phyloP scores from a whole-genome alignment of 129 eudicot genomes.

The Centaurea solstitialis region DNA sequence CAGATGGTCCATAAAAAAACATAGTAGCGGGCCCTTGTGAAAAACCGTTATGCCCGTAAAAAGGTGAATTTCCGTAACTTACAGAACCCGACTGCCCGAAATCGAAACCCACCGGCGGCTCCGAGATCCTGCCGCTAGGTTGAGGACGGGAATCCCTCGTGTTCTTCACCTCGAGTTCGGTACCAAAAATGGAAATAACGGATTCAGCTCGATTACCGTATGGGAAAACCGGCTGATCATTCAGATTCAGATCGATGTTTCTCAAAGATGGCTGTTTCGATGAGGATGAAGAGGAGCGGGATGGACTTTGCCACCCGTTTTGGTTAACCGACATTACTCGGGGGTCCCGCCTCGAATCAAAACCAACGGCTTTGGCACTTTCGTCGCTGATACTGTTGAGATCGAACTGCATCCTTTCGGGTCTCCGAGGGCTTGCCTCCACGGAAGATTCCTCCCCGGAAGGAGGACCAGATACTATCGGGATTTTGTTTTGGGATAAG shows the following conservation, averaged over 20 bases:
- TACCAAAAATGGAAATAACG: constrained; percentile 67
- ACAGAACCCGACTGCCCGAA: constrained; percentile 33
- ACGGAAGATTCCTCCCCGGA: constrained; percentile 59
- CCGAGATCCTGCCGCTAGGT: constrained; percentile 35
- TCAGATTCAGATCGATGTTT: constrained; percentile 68
- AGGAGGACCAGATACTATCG: constrained; percentile 25
- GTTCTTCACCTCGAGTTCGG: constrained; percentile 49
- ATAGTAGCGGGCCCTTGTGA: constrained; percentile 29
- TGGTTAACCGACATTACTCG: constrained; percentile 19
- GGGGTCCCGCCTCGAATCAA: constrained; percentile 38
- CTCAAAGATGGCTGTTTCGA: constrained; percentile 49
- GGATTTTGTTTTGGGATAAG: constrained; percentile 21
- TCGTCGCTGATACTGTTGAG: constrained; percentile 61
- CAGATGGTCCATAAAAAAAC: constrained; percentile 45
- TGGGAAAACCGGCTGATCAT: constrained; percentile 45
- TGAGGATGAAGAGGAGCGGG: constrained; percentile 66
- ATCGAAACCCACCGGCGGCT: constrained; percentile 37
- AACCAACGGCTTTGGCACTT: constrained; percentile 29
- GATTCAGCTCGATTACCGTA: constrained; percentile 40
- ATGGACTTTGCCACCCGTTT: constrained; percentile 43
- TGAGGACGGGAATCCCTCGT: constrained; percentile 28
- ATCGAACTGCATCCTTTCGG: constrained; percentile 58
- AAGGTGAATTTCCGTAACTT: constrained; percentile 38
- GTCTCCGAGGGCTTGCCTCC: constrained; percentile 45
- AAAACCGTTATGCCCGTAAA: constrained; percentile 45